phyloP scores from a whole-genome alignment of 257 asterid species.

The Solanum chilense region DNA sequence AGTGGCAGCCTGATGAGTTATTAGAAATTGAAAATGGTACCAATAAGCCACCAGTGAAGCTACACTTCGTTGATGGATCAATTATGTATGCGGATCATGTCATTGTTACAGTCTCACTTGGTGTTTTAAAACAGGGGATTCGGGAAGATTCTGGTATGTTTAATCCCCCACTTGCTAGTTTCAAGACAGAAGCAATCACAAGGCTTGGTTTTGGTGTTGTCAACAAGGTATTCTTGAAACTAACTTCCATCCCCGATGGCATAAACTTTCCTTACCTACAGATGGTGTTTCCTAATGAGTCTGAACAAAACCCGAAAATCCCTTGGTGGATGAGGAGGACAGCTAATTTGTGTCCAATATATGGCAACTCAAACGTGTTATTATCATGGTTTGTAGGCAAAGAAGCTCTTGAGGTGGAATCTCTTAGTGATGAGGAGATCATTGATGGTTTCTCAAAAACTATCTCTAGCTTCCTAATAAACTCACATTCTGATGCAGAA shows the following conservation, averaged over 20 bases:
- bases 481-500: constrained; percentile 3
- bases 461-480: constrained; percentile 29
- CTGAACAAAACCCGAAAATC: constrained; percentile 27
- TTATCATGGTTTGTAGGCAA: constrained; percentile 78
- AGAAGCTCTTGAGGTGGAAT: constrained; percentile 66
- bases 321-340: constrained; percentile 63
- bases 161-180: constrained; percentile 49
- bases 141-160: constrained; percentile 29
- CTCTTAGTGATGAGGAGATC: constrained; percentile 49
- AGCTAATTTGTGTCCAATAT: constrained; percentile 50
- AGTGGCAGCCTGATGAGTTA: constrained; percentile 33
- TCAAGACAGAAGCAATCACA: constrained; percentile 50
- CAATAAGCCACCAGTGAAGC: constrained; percentile 34
- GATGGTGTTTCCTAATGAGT: constrained; percentile 48
- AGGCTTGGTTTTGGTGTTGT: constrained; percentile 79
- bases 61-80: constrained; percentile 65
- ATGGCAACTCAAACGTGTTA: constrained; percentile 38
- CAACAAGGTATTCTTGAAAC: constrained; percentile 63
- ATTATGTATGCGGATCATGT: constrained; percentile 59
- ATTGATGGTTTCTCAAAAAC: constrained; percentile 45
- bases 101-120: constrained; percentile 71
- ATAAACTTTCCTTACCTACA: constrained; percentile 46
- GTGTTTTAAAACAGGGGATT: constrained; percentile 59
- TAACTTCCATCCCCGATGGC: background rate
- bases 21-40: constrained; percentile 3